These are phyloP conservation scores for Ophioceras dolichostomum DNA, from an alignment of 2,329 filamentous ascomycete genomes.

Conservation along the genomic window DNA sequence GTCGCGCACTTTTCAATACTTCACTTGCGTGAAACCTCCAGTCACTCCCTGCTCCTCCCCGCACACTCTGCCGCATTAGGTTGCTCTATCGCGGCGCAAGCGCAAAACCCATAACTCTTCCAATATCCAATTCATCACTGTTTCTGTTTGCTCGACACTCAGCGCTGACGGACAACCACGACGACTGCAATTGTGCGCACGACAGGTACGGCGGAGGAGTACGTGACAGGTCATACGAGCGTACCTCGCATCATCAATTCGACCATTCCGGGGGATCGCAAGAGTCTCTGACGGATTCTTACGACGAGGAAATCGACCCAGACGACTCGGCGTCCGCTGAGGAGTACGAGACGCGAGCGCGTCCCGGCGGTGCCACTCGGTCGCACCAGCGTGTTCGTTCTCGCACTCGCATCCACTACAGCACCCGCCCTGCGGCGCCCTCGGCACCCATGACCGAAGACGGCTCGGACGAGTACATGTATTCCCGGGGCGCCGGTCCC, in stretches of 20 bases:
- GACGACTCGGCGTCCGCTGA: conserved; percentile 45
- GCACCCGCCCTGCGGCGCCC: conserved; percentile 13
- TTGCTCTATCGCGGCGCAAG: too few species aligned
- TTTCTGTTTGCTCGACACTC: background rate
- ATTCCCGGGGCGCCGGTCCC: conserved; percentile 19
- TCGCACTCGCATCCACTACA: conserved; percentile 9
- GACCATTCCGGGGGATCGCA: too few species aligned
- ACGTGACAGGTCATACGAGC: background rate
- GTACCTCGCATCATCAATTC: background rate
- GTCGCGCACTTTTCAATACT: too few species aligned
- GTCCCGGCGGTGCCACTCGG: conserved; percentile 19
- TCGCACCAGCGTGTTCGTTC: conserved; percentile 20
- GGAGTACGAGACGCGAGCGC: conserved; percentile 12
- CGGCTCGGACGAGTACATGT: conserved; percentile 48
- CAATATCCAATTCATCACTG: background rate
- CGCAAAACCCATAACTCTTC: background rate
- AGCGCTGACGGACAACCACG: background rate
- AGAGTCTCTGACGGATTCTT: conserved; percentile 12
- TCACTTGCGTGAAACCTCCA: too few species aligned
- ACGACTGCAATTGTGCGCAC: background rate
- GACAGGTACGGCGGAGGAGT: too few species aligned
- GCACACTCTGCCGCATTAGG: too few species aligned
- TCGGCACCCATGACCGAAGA: conserved; percentile 49
- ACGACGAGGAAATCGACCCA: conserved; percentile 31
- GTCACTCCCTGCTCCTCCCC: too few species aligned